These are phyloP conservation scores for Cunninghamia lanceolata DNA, from an alignment of 75 land plant genomes.

Conservation along the genomic window DNA sequence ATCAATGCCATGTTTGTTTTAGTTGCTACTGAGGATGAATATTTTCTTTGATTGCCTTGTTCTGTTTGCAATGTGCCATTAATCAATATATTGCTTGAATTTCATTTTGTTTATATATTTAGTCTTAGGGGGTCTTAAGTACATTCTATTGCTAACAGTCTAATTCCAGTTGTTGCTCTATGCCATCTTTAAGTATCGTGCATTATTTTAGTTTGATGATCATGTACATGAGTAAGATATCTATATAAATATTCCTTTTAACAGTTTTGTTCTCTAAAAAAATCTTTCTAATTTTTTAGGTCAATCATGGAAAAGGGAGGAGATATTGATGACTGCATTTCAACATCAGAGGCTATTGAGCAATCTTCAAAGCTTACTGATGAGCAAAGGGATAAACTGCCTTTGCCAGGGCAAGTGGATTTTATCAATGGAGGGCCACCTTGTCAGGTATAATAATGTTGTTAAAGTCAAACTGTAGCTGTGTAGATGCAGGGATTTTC, in stretches of 20 bases:
- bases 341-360: constrained; percentile 85
- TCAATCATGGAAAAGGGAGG: constrained; percentile 87
- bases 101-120: background rate
- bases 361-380: constrained; percentile 48
- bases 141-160: background rate
- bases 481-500: background rate
- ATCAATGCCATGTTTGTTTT: background rate
- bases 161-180: background rate
- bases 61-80: background rate
- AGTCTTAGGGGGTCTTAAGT: background rate
- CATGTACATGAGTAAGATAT: background rate
- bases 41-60: background rate
- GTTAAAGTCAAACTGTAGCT: background rate
- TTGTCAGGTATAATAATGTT: constrained; percentile 65
- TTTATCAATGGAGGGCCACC: constrained; percentile 98
- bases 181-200: background rate
- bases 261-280: background rate
- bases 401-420: constrained; percentile 90
- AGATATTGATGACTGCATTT: constrained; percentile 81
- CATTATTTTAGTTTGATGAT: background rate
- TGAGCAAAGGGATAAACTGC: constrained; percentile 55
- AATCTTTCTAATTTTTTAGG: constrained; percentile 27
- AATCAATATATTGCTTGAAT: background rate
- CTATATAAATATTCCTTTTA: background rate
- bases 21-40: background rate